These are phyloP conservation scores for Carex parvula DNA, from an alignment of 176 grass and related monocot species.

Conservation along the genomic window DNA sequence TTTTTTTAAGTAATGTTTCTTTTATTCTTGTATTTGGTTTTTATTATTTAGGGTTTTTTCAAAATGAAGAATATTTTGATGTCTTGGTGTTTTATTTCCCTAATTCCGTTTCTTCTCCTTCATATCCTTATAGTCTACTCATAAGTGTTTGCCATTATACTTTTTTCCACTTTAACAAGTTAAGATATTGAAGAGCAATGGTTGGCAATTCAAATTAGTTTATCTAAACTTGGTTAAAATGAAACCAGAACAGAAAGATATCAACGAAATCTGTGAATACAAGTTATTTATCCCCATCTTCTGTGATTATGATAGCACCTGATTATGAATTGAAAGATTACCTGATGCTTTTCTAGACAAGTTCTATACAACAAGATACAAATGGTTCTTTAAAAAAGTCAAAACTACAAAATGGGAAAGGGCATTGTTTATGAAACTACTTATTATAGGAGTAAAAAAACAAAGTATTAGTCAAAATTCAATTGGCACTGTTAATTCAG, in stretches of 20 bases:
- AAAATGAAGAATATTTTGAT: not conserved
- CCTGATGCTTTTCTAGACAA: not conserved
- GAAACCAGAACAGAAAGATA: not conserved
- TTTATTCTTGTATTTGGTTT: not conserved
- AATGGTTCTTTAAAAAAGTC: not conserved
- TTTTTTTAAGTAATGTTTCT: not conserved
- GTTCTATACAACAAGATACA: not conserved
- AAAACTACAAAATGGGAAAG: not conserved
- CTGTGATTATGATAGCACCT: not conserved
- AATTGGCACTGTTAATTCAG: not conserved
- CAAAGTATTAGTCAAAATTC: not conserved
- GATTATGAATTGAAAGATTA: not conserved
- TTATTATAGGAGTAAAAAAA: not conserved
- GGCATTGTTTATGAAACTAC: not conserved
- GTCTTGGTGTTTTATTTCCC: not conserved
- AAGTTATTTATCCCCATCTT: not conserved
- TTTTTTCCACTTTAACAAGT: not conserved
- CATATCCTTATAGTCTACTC: not conserved
- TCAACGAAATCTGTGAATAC: not conserved
- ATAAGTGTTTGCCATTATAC: not conserved
- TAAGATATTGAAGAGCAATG: not conserved
- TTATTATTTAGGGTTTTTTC: not conserved
- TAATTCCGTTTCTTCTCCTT: not conserved
- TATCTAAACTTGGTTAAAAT: constrained; percentile 3
- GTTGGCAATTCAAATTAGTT: not conserved